Evolutionary conservation across 2,329 filamentous ascomycete species (phyloP).

Genomic region (Aspergillus tanneri): DNA sequence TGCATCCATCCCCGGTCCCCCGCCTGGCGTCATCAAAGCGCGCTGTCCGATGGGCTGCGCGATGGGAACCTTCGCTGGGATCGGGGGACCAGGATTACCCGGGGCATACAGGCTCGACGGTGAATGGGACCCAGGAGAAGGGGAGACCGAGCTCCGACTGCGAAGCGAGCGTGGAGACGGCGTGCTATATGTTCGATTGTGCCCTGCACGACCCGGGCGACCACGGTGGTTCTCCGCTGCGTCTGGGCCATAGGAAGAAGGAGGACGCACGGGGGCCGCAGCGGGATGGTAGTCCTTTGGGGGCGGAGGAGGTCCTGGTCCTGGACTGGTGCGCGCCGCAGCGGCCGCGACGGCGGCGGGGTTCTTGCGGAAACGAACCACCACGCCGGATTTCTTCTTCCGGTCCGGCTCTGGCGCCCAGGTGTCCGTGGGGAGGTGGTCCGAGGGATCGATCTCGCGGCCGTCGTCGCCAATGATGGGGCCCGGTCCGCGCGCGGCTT

Average conservation of each 20-base stretch:
- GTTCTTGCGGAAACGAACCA: constrained; percentile 48
- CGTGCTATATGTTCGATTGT: constrained; percentile 25
- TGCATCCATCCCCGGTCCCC: constrained; percentile 42
- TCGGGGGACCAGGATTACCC: constrained; percentile 36
- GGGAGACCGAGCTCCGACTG: constrained; percentile 31
- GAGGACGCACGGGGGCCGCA: background rate
- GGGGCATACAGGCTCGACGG: constrained; percentile 33
- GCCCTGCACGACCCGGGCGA: constrained; percentile 19
- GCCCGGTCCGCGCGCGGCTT: constrained; percentile 47
- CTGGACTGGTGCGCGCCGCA: constrained; percentile 26
- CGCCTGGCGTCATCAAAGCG: constrained; percentile 8
- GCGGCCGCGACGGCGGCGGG: constrained; percentile 30
- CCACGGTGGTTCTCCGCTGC: constrained; percentile 18
- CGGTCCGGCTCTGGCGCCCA: constrained; percentile 67
- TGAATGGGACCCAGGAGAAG: constrained; percentile 27
- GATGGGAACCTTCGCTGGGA: constrained; percentile 46
- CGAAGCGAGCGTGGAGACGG: constrained; percentile 24
- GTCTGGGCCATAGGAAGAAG: constrained; percentile 3
- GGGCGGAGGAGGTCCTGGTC: constrained; percentile 6
- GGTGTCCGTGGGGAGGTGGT: constrained; percentile 63
- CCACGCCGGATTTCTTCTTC: constrained; percentile 53
- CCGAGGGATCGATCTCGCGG: constrained; percentile 64
- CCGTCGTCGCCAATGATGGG: constrained; percentile 65
- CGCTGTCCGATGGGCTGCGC: constrained; percentile 31
- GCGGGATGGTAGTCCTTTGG: too few species aligned